Evolutionary conservation across 306 rosid species (phyloP).

Genomic region (Acacia melanoxylon): DNA sequence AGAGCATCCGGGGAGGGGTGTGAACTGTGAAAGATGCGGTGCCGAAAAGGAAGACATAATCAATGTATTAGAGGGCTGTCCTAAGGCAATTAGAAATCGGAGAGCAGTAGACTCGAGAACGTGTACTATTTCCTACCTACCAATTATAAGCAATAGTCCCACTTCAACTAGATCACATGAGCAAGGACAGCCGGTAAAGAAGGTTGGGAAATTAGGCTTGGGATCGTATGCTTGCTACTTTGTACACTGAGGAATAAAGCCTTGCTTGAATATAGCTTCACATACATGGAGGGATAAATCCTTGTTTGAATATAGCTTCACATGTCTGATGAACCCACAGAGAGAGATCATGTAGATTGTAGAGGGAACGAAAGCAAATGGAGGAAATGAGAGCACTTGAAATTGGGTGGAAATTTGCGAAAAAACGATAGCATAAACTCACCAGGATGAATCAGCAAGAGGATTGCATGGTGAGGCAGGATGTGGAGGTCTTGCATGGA

Average conservation of each 20-base stretch:
- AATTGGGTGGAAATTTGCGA: neutral
- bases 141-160: neutral
- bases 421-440: neutral
- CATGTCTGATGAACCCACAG: too few species aligned
- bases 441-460: neutral
- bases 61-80: neutral
- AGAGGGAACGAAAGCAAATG: neutral
- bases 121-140: neutral
- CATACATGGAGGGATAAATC: neutral
- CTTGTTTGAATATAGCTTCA: neutral
- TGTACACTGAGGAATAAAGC: neutral
- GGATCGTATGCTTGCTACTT: neutral
- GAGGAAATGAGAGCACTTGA: neutral
- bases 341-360: neutral
- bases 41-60: neutral
- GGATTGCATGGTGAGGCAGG: neutral
- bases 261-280: neutral
- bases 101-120: neutral
- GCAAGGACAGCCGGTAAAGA: neutral
- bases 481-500: neutral
- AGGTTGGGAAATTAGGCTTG: neutral
- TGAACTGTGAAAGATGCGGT: neutral
- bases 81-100: neutral
- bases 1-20: neutral
- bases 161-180: neutral